Base-by-base conservation (phyloP, 2,329 filamentous ascomycete species). In the Pseudocercospora musae region DNA sequence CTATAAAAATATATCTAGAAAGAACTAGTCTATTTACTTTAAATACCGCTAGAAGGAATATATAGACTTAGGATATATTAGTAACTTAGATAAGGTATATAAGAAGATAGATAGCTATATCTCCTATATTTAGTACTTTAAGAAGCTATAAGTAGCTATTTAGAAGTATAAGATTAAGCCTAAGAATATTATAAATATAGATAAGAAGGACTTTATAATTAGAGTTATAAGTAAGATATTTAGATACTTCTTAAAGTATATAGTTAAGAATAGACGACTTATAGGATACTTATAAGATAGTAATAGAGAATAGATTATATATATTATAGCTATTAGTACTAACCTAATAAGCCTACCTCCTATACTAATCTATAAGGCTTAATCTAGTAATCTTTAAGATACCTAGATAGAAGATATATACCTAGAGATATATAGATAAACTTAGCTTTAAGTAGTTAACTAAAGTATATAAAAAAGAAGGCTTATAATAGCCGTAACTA, bases 201-300 rank as follows among this genome's bases (percentile, higher is more conserved):
- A 49, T 49, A 49, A 49, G 13, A 49, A 49, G 46, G 46, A 13
- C 46, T 49, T 49, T 49, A 49, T 49, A 49, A 49, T 49, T 49
- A 49, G 46, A 3, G 18, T 49, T 4, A 3, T 49, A n/a, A 25
- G 11, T 21, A 49, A 49, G 18, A 11, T 2, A 3, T 49, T n/a
- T 3, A 49, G 46, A 49, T 49, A 49, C 46, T 49, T n/a, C 18
- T 44, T 8, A 8, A 44, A 44, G 40, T 3, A 44, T 44, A 8
- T 6, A 3, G 6, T 25, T 25, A 25, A 49, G 18, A 49, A 13
- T 49, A 49, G 46, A 49, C 11, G 20, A 20, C 13, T 49, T 3
- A 40, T 13, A 40, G 37, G n/a, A 9, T 9, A 40, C 9, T 3
- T 40, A 40, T 40, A 40, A n/a, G n/a, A 49, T 18, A 18, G 46